phyloP scores from a whole-genome alignment of 169 alveolate species.

The Amoebophrya sp. region DNA sequence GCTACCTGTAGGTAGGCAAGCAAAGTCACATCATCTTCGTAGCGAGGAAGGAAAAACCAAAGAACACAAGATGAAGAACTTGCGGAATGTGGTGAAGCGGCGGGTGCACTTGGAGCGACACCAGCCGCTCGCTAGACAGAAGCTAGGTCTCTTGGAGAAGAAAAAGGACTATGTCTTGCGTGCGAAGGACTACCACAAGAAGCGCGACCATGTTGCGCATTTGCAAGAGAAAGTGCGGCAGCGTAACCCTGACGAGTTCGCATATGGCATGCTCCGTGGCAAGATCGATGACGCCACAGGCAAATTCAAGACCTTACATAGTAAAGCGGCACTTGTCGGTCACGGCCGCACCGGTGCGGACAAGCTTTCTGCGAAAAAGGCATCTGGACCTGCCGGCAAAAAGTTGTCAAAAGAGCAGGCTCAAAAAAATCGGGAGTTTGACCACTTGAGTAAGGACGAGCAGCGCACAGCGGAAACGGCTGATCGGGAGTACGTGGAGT shows the following conservation, averaged over 20 bases:
- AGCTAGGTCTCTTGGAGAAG: conserved; percentile 16
- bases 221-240: background rate
- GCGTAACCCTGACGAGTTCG: background rate
- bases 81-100: conserved; percentile 23
- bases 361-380: background rate
- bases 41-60: too few relatives aligned
- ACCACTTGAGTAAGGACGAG: background rate
- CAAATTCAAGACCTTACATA: background rate
- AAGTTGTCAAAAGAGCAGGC: background rate
- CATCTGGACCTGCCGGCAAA: background rate
- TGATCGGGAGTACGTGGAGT: background rate
- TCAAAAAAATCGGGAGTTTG: background rate
- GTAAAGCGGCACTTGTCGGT: background rate
- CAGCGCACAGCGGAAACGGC: background rate
- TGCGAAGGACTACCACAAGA: conserved; percentile 19
- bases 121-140: background rate
- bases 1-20: too few relatives aligned
- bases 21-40: too few relatives aligned
- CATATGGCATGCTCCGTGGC: background rate
- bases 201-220: background rate
- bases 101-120: conserved; percentile 16
- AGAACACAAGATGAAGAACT: background rate
- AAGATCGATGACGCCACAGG: background rate
- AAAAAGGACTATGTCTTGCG: background rate
- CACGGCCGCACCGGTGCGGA: background rate